Base-by-base conservation (phyloP, 306 rosid genomes). In the Cucumis hystrix region DNA sequence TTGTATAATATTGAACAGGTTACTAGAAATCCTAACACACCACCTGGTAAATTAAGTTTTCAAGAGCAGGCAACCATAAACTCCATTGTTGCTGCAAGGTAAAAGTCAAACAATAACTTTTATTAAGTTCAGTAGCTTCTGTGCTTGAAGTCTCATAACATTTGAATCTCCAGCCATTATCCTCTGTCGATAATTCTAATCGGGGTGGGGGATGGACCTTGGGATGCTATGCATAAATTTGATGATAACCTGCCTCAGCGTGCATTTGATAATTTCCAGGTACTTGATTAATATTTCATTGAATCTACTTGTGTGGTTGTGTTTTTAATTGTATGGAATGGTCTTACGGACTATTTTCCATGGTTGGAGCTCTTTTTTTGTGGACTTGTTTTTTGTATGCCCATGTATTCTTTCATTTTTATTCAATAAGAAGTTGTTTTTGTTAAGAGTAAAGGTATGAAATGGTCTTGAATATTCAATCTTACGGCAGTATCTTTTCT, bases 161-260 rank as follows among this genome's bases (percentile, higher is more conserved):
- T 66, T 83, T 13, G 77, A 78, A 76, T 81, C 47, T 70, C 80
- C 88, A 92, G 97, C 81, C 83, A 85, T 20, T 88, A 86, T 82
- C 97, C 98, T 77, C 96, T 95, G 55, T 95, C 97, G 52, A 95
- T 95, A 77, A 83, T 95, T 83, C 86, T 95, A 93, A 86, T 92
- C 76, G 99, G 99, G 72, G 97, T 95, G 74, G 99, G 99, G 71
- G 99, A 95, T 80, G 99, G 99, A 65, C 99, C 99, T 3, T 95
- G 99, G 99, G 96, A 95, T 77, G 90, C 92, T 71, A 90, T 92
- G 97, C 77, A 85, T 80, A 80, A 86, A 43, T 95, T 95, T 62
- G 99, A 95, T 55, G 99, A 95, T 80, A 89, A 84, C 87, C 89
- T 95, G 80, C 85, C 93, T 41, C 93, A 79, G 33, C 98, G 97